Percentiles rank a stretch among this genome's conserved stretches.
These are phyloP conservation scores for Verticillium klebahnii DNA, from an alignment of 2,329 filamentous ascomycete species.

Conservation along the genomic window DNA sequence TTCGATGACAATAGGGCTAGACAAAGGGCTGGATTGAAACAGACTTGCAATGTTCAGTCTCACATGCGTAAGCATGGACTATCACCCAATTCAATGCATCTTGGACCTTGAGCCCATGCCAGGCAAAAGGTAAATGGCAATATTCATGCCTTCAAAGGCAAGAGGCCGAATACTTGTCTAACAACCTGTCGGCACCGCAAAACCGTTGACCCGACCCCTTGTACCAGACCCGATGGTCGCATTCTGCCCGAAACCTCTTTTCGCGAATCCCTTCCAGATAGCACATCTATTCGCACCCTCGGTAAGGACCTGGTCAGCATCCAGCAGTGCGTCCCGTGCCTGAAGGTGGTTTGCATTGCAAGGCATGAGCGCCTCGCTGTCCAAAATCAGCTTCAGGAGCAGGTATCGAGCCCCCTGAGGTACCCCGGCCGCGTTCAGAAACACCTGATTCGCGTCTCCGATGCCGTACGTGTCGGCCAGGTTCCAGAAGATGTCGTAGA, in stretches of 20 bases:
- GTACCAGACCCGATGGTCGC: conserved; percentile 11
- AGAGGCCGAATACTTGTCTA: background rate
- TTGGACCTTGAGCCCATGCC: no score
- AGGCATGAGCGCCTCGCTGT: conserved; percentile 45
- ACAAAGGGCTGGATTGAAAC: no score
- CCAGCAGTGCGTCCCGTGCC: conserved; percentile 43
- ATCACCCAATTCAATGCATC: no score
- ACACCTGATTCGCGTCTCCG: conserved; percentile 31
- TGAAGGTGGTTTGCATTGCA: conserved; percentile 45
- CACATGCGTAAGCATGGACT: no score
- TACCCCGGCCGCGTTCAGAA: conserved; percentile 33
- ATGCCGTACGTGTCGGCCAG: conserved; percentile 46
- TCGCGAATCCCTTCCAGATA: conserved; percentile 47
- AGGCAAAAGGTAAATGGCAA: no score
- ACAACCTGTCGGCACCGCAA: background rate
- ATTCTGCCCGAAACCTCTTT: conserved; percentile 39
- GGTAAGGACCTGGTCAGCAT: conserved; percentile 42
- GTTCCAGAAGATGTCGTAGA: conserved; percentile 51
- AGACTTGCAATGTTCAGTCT: no score
- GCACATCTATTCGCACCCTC: conserved; percentile 40
- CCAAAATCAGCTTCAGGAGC: conserved; percentile 42
- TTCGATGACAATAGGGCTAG: no score
- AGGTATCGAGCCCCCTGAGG: conserved; percentile 43
- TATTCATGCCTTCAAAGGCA: no score
- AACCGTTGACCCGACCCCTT: conserved; percentile 1